A percentile compares a stretch with the other conserved stretches of the same genome.
These are phyloP conservation scores for Schwanniomyces yamadae DNA, from an alignment of 805 yeast species.

Conservation along the genomic window DNA sequence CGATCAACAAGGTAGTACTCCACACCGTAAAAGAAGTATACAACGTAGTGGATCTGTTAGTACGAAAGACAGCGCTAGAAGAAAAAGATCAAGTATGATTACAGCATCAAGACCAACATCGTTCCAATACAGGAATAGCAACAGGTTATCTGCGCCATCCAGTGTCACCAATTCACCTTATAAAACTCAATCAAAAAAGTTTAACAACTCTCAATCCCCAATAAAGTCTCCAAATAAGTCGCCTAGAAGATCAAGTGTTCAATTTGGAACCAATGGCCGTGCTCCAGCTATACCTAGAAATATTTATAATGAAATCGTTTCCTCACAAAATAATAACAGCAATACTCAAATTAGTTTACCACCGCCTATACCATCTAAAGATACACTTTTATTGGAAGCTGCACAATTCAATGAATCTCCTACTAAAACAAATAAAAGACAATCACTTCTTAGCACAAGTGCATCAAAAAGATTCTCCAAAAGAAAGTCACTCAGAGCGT, in stretches of 20 bases:
- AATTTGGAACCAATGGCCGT: slow-evolving; percentile 8
- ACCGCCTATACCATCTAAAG: slow-evolving; percentile 44
- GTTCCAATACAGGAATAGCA: slow-evolving; percentile 39
- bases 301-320: slow-evolving; percentile 42
- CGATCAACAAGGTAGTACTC: slow-evolving; percentile 15
- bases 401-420: slow-evolving; percentile 24
- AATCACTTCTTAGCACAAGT: slow-evolving; percentile 25
- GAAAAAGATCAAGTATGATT: slow-evolving; percentile 28
- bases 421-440: slow-evolving; percentile 22
- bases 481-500: slow-evolving; percentile 38
- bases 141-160: slow-evolving; percentile 28
- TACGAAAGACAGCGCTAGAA: slow-evolving; percentile 23
- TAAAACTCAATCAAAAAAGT: slow-evolving; percentile 8
- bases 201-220: slow-evolving; percentile 15
- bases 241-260: slow-evolving; percentile 10
- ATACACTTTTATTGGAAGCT: slow-evolving; percentile 26
- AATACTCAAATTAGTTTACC: slow-evolving; percentile 29
- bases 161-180: slow-evolving; percentile 34
- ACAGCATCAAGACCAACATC: slow-evolving; percentile 43
- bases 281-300: slow-evolving; percentile 40
- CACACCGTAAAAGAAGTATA: slow-evolving; percentile 8
- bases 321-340: slow-evolving; percentile 27
- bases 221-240: slow-evolving; percentile 21
- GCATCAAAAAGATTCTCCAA: slow-evolving; percentile 27
- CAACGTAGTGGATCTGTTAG: slow-evolving; percentile 18